A percentile compares a stretch with the other conserved stretches of the same genome.
Conservation (phyloP, 176 grass and related monocot species). For the Oryza nivara region DNA sequence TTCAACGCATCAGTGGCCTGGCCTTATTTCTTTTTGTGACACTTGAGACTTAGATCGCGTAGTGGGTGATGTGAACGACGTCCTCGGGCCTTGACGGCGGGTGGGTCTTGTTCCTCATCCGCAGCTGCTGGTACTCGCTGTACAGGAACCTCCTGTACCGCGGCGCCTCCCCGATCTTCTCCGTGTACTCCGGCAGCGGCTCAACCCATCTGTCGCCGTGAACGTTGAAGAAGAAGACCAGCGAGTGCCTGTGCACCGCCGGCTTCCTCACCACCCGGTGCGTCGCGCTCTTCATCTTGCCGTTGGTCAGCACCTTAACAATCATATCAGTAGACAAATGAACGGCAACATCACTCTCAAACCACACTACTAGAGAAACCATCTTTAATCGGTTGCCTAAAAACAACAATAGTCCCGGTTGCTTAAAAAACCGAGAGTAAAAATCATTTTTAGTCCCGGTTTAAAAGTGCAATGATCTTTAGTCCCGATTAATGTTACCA, state of each 20-base stretch:
- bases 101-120: conserved; percentile 49
- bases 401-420: too few relatives aligned
- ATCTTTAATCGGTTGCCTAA: too few relatives aligned
- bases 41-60: conserved; percentile 15
- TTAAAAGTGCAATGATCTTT: too few relatives aligned
- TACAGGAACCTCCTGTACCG: conserved; percentile 42
- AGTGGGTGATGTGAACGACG: conserved; percentile 25
- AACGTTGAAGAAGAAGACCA: conserved; percentile 40
- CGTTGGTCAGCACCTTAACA: conserved; percentile 43
- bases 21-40: too few relatives aligned
- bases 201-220: conserved; percentile 47
- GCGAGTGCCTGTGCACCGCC: conserved; percentile 38
- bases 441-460: too few relatives aligned
- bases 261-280: conserved; percentile 51
- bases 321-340: not conserved
- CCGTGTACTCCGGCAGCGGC: conserved; percentile 46
- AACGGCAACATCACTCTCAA: not conserved
- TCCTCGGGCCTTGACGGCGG: conserved; percentile 39
- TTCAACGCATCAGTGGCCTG: not conserved
- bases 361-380: too few relatives aligned
- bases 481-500: too few relatives aligned
- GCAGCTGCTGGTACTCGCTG: conserved; percentile 33
- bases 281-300: conserved; percentile 35
- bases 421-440: too few relatives aligned
- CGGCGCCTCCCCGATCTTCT: conserved; percentile 28